Evolutionary conservation across 495 filamentous ascomycete genomes (phyloP).

Genomic region (Talaromyces trachyspermus): DNA sequence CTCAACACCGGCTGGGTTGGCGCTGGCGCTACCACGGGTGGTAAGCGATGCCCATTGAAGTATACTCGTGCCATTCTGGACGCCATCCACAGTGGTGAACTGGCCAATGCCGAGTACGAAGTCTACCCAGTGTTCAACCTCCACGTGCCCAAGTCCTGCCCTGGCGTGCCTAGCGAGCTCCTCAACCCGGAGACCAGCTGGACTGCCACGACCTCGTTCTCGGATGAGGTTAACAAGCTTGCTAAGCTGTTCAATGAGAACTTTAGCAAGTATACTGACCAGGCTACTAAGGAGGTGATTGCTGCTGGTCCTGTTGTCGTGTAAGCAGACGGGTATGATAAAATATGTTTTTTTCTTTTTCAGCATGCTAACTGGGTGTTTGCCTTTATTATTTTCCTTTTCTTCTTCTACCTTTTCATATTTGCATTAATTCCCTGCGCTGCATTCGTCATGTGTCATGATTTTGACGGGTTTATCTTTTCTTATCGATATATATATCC

Average conservation of each 20-base stretch:
- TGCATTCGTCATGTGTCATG: conserved; percentile 6
- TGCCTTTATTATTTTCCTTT: conserved; percentile 15
- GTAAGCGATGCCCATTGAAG: conserved; percentile 97
- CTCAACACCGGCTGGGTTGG: conserved; percentile 99
- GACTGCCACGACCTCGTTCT: conserved; percentile 73
- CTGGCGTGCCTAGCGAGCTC: conserved; percentile 79
- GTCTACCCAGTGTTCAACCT: conserved; percentile 96
- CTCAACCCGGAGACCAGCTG: conserved; percentile 92
- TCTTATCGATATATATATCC: background rate
- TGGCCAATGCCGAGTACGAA: conserved; percentile 88
- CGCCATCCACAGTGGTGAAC: conserved; percentile 91
- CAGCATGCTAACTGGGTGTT: conserved; percentile 4
- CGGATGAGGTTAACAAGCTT: conserved; percentile 80
- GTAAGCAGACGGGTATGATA: conserved; percentile 24
- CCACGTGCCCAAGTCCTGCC: conserved; percentile 77
- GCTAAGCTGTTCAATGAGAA: conserved; percentile 86
- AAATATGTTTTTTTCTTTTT: conserved; percentile 17
- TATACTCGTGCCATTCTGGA: conserved; percentile 98
- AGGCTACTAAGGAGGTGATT: conserved; percentile 73
- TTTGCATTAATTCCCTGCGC: conserved; percentile 9
- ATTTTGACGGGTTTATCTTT: background rate
- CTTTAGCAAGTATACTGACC: conserved; percentile 88
- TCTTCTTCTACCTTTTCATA: conserved; percentile 13
- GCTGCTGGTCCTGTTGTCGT: conserved; percentile 28
- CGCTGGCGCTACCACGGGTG: conserved; percentile 86